Percentiles rank a stretch among this genome's conserved stretches.
These are phyloP conservation scores for Podospora appendiculata DNA, from an alignment of 495 filamentous ascomycete genomes.

Conservation along the genomic window DNA sequence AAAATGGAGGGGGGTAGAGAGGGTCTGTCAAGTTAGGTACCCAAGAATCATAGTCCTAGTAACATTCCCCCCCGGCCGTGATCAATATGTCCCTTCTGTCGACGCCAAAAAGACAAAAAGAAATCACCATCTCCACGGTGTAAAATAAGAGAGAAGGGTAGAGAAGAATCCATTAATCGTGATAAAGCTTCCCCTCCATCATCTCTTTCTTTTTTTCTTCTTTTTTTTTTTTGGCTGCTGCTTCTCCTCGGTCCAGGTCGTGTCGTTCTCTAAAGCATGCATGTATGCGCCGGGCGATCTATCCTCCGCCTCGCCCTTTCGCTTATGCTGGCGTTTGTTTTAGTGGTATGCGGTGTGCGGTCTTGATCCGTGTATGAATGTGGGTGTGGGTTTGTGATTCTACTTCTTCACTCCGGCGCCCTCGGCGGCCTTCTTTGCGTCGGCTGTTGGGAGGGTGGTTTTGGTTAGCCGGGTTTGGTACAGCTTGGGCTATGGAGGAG, in stretches of 20 bases:
- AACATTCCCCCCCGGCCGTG: not conserved
- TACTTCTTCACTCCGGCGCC: constrained; percentile 19
- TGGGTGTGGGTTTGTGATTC: not conserved
- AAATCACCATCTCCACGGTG: not conserved
- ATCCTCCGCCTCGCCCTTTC: no score
- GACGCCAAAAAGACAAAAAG: not conserved
- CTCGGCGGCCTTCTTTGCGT: constrained; percentile 42
- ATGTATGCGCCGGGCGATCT: no score
- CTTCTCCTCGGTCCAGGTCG: not conserved
- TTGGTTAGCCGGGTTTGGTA: no score
- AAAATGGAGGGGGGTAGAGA: no score
- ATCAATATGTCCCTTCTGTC: not conserved
- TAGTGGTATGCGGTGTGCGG: no score
- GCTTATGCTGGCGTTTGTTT: no score
- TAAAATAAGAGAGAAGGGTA: not conserved
- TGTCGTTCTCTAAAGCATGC: no score
- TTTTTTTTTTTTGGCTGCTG: not conserved
- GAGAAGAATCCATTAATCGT: not conserved
- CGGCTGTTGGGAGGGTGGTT: constrained; percentile 36
- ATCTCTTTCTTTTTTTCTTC: no score
- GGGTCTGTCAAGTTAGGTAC: no score
- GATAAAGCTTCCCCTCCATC: not conserved
- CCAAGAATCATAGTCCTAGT: not conserved
- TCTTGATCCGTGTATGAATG: no score
- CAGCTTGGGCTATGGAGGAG: not conserved